Evolutionary conservation across 2,329 filamentous ascomycete species (phyloP).

Genomic region (Pyrenochaeta sp.): DNA sequence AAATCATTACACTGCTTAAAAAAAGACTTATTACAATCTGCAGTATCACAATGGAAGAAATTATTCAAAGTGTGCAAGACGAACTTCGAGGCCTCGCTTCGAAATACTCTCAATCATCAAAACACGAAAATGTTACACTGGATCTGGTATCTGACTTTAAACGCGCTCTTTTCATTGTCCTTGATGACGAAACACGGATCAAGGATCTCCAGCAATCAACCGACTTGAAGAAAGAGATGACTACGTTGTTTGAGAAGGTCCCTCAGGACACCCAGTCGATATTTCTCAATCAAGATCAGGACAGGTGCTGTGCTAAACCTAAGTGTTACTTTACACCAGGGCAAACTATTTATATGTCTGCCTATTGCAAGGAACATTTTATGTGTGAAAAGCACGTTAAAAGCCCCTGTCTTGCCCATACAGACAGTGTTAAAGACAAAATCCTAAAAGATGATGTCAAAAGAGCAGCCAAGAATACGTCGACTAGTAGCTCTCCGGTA

Average conservation of each 20-base stretch:
- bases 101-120: neutral
- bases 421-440: neutral
- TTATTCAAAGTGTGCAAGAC: constrained; percentile 2
- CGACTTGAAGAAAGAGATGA: constrained; percentile 4
- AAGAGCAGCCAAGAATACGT: too few species aligned
- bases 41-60: constrained; percentile 1
- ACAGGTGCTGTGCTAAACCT: neutral
- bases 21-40: too few species aligned
- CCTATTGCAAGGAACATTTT: neutral
- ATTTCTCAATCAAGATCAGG: too few species aligned
- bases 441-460: too few species aligned
- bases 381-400: neutral
- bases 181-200: constrained; percentile 2
- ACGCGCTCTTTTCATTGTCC: constrained; percentile 5
- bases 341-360: neutral
- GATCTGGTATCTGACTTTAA: constrained; percentile 6
- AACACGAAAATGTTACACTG: constrained; percentile 6
- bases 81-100: constrained; percentile 2
- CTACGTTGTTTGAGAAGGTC: neutral
- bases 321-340: neutral
- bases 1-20: too few species aligned
- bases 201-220: constrained; percentile 6
- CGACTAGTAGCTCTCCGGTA: too few species aligned
- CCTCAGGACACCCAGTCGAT: too few species aligned
- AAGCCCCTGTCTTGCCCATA: neutral